Evolutionary conservation across 257 asterid genomes (phyloP).

Genomic region (Linaria vulgaris): DNA sequence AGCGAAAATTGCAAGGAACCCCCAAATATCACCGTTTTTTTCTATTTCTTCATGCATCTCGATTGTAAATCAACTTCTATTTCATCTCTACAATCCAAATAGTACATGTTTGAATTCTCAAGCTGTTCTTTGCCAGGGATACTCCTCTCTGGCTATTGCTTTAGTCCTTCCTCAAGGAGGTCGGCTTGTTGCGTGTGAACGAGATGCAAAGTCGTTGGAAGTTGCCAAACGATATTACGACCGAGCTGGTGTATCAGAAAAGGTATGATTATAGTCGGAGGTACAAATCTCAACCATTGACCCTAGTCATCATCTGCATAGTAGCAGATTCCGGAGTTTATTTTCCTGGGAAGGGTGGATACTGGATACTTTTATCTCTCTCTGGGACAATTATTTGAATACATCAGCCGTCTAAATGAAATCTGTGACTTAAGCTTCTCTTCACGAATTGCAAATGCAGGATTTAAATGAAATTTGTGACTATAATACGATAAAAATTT

Average conservation of each 20-base stretch:
- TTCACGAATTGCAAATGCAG: not conserved
- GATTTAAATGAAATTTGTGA: constrained; percentile 8
- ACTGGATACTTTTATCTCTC: not conserved
- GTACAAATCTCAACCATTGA: not conserved
- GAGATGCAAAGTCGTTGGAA: constrained; percentile 69
- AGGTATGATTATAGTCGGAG: constrained; percentile 45
- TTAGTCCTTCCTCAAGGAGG: constrained; percentile 83
- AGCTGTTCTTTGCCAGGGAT: constrained; percentile 51
- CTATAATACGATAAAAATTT: constrained; percentile 1
- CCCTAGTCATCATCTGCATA: not conserved
- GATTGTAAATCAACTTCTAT: not conserved
- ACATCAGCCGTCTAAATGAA: not conserved
- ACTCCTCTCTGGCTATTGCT: constrained; percentile 94
- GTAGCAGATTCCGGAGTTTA: constrained; percentile 5
- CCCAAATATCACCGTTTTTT: no score
- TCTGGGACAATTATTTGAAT: not conserved
- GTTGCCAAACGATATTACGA: constrained; percentile 77
- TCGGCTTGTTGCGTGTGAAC: constrained; percentile 81
- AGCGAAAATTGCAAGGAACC: no score
- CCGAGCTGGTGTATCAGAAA: constrained; percentile 79
- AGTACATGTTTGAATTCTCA: not conserved
- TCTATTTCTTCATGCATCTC: not conserved
- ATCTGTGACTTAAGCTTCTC: no score
- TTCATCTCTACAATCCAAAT: not conserved
- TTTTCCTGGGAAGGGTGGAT: not conserved